Percentiles rank a stretch among this genome's conserved stretches.
Evolutionary conservation across 352 stramenopile species (phyloP).

Genomic region (Globisporangium polare): DNA sequence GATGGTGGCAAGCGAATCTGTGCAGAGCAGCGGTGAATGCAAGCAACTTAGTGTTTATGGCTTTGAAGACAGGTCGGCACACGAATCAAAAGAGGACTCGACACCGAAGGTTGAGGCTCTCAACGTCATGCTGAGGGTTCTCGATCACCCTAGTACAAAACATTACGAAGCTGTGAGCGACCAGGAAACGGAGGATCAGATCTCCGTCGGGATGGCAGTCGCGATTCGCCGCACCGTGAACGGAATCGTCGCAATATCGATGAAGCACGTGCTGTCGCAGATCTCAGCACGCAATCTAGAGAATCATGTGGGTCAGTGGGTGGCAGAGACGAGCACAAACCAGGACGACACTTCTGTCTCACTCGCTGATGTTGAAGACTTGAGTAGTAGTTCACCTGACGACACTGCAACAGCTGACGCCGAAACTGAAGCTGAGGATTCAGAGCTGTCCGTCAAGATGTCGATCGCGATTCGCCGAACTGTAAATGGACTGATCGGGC

Average conservation of each 20-base stretch:
- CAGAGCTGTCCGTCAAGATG: constrained; percentile 31
- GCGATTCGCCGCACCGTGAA: constrained; percentile 29
- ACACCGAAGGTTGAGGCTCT: neutral
- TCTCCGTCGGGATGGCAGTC: constrained; percentile 24
- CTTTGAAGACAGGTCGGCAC: neutral
- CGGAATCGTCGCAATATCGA: constrained; percentile 24
- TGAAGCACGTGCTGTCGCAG: constrained; percentile 17
- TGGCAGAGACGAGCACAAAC: neutral
- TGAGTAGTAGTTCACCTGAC: neutral
- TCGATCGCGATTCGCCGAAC: constrained; percentile 31
- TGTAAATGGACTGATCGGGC: constrained; percentile 36
- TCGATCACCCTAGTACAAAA: neutral
- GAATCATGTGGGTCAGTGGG: constrained; percentile 11
- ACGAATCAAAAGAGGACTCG: constrained; percentile 3
- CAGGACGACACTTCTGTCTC: neutral
- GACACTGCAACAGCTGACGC: neutral
- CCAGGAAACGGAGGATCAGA: constrained; percentile 7
- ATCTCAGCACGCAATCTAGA: constrained; percentile 11
- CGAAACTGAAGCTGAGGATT: neutral
- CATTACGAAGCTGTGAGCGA: neutral
- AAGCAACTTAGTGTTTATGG: neutral
- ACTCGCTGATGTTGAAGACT: neutral
- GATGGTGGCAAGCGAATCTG: constrained; percentile 1
- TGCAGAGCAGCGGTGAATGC: neutral
- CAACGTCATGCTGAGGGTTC: neutral